These are phyloP conservation scores for Penicillium sp. DNA, from an alignment of 2,329 filamentous ascomycete genomes.

Conservation along the genomic window DNA sequence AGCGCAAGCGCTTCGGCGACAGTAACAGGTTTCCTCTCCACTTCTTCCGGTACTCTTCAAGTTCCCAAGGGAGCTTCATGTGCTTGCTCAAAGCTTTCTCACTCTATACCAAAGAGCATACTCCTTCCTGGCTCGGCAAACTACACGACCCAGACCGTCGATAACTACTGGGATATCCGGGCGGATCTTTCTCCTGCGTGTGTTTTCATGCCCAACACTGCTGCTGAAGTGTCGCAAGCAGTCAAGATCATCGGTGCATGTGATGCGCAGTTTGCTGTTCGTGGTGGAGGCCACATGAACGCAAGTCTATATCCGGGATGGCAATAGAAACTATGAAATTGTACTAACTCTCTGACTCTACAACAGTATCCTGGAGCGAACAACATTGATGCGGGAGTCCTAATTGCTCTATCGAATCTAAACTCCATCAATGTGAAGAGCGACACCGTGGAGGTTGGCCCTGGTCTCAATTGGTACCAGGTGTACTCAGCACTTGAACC, in stretches of 20 bases:
- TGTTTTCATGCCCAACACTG: constrained; percentile 31
- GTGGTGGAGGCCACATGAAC: constrained; percentile 54
- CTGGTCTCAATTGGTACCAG: constrained; percentile 33
- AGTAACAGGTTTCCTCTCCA: not conserved
- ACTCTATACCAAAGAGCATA: not conserved
- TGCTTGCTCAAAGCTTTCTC: constrained; percentile 13
- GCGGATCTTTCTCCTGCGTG: constrained; percentile 29
- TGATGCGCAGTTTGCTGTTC: constrained; percentile 52
- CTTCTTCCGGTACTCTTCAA: not conserved
- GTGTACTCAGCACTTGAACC: constrained; percentile 30
- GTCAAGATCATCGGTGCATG: constrained; percentile 25
- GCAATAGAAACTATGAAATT: not conserved
- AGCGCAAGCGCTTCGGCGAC: not conserved
- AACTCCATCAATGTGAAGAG: constrained; percentile 23
- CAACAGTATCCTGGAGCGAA: constrained; percentile 28
- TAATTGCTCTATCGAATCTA: constrained; percentile 28
- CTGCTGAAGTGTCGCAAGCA: constrained; percentile 27
- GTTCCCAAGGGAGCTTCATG: constrained; percentile 9
- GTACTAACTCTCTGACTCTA: not conserved
- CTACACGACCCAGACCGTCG: constrained; percentile 25
- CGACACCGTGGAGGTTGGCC: constrained; percentile 27
- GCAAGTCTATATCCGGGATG: constrained; percentile 3
- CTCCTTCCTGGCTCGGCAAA: constrained; percentile 17
- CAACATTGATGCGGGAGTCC: constrained; percentile 35
- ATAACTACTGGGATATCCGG: constrained; percentile 34